phyloP scores from a whole-genome alignment of 768 basidiomycete species.

The Candolleomyces efflorescens region DNA sequence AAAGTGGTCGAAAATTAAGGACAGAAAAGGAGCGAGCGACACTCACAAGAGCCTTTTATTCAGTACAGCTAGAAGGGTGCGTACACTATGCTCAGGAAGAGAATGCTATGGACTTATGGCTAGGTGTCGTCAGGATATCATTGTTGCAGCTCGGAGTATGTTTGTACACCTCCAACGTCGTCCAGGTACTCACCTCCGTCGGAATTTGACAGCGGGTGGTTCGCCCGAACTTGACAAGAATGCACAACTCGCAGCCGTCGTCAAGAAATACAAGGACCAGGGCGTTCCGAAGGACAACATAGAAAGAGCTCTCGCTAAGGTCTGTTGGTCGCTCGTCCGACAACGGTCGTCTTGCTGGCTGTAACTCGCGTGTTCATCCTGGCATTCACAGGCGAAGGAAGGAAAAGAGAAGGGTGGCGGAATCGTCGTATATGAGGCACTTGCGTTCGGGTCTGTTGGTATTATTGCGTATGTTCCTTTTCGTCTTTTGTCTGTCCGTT shows the following conservation, averaged over 20 bases:
- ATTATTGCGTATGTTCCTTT: conserved; percentile 51
- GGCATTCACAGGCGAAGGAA: conserved; percentile 29
- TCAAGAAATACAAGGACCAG: conserved; percentile 52
- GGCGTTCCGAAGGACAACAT: conserved; percentile 71
- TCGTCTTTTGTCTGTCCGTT: background rate
- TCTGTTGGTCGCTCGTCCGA: conserved; percentile 20
- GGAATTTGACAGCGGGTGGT: conserved; percentile 42
- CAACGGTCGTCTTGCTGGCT: background rate
- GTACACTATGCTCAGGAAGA: conserved; percentile 14
- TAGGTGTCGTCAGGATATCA: conserved; percentile 46
- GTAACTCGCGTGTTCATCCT: background rate
- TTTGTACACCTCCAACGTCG: background rate
- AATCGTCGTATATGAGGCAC: conserved; percentile 55
- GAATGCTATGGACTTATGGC: background rate
- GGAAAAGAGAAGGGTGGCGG: conserved; percentile 47
- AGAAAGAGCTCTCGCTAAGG: conserved; percentile 56
- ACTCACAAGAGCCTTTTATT: conserved; percentile 55
- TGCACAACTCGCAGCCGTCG: conserved; percentile 42
- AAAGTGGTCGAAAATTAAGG: conserved; percentile 80
- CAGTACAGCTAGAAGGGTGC: conserved; percentile 50
- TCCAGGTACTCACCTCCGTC: conserved; percentile 4
- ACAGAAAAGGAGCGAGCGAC: conserved; percentile 64
- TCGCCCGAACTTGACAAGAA: conserved; percentile 54
- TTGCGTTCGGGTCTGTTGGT: conserved; percentile 55
- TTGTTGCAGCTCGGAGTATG: conserved; percentile 55